Percentiles rank a stretch among this genome's conserved stretches.
These are phyloP conservation scores for Pseudogymnoascus verrucosus DNA, from an alignment of 2,329 filamentous ascomycete genomes.

Conservation along the genomic window DNA sequence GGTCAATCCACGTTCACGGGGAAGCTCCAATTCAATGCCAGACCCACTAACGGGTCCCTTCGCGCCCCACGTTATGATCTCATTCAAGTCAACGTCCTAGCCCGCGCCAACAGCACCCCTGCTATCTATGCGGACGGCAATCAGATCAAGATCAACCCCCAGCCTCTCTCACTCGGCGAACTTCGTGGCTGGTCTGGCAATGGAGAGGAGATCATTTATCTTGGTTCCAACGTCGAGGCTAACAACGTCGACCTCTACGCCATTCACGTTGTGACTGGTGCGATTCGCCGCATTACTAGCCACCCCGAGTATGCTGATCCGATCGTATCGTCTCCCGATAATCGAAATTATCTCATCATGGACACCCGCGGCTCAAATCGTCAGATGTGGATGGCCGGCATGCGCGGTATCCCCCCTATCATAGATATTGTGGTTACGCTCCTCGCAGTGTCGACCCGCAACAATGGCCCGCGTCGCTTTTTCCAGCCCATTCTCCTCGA, in stretches of 20 bases:
- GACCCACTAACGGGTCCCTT: conserved; percentile 25
- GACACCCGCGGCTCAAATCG: conserved; percentile 36
- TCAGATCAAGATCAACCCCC: conserved; percentile 24
- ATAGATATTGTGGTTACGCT: conserved; percentile 30
- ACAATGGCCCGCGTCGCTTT: conserved; percentile 38
- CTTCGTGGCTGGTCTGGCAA: conserved; percentile 36
- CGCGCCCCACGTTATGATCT: conserved; percentile 32
- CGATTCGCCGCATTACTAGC: conserved; percentile 33
- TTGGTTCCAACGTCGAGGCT: conserved; percentile 32
- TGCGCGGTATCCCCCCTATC: conserved; percentile 37
- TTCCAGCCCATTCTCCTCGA: conserved; percentile 40
- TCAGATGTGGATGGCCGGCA: conserved; percentile 33
- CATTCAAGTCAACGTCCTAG: conserved; percentile 30
- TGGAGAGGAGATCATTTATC: conserved; percentile 33
- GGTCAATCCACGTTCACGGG: conserved; percentile 30
- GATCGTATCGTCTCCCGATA: conserved; percentile 33
- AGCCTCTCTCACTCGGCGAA: conserved; percentile 33
- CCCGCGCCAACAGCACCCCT: conserved; percentile 18
- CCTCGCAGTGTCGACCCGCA: conserved; percentile 34
- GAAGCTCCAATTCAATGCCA: conserved; percentile 33
- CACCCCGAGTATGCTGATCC: conserved; percentile 38
- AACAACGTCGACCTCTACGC: conserved; percentile 38
- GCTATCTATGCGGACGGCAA: conserved; percentile 21
- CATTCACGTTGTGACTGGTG: conserved; percentile 32
- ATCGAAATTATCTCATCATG: conserved; percentile 34